Conservation (phyloP, 2,329 filamentous ascomycete species). For the Fusarium anthophilum region DNA sequence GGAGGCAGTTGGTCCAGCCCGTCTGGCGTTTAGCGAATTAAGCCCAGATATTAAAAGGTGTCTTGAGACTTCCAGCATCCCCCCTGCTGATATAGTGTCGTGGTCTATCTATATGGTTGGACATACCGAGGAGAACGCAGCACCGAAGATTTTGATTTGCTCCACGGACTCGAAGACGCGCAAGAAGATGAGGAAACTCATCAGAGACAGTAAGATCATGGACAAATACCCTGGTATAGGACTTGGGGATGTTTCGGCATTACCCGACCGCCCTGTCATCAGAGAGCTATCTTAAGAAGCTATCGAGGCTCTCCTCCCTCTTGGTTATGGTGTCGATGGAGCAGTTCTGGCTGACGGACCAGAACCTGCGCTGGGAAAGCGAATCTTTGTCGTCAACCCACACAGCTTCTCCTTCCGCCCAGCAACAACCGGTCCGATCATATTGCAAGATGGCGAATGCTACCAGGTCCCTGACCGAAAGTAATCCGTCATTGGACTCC, state of each 20-base stretch:
- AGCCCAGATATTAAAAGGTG: neutral
- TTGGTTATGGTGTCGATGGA: accelerated
- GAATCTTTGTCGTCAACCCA: accelerated
- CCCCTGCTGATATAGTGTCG: neutral
- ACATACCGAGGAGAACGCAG: neutral
- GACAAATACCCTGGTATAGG: neutral
- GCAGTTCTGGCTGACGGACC: accelerated
- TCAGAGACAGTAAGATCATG: neutral
- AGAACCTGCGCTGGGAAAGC: accelerated
- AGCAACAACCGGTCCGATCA: accelerated
- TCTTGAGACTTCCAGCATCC: neutral
- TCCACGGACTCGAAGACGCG: neutral
- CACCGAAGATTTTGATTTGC: neutral
- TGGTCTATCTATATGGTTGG: neutral
- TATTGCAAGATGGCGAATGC: accelerated
- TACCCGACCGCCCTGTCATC: neutral
- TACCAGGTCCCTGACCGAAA: accelerated
- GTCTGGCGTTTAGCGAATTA: neutral
- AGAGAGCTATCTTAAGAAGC: neutral
- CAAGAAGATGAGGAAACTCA: neutral
- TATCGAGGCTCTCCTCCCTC: neutral
- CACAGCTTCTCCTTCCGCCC: neutral
- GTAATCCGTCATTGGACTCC: accelerated
- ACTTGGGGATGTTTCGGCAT: neutral
- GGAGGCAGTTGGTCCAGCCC: neutral